Evolutionary conservation across 1,139 yeast species (phyloP).

Genomic region (Magnusiomyces tetraspermus): DNA sequence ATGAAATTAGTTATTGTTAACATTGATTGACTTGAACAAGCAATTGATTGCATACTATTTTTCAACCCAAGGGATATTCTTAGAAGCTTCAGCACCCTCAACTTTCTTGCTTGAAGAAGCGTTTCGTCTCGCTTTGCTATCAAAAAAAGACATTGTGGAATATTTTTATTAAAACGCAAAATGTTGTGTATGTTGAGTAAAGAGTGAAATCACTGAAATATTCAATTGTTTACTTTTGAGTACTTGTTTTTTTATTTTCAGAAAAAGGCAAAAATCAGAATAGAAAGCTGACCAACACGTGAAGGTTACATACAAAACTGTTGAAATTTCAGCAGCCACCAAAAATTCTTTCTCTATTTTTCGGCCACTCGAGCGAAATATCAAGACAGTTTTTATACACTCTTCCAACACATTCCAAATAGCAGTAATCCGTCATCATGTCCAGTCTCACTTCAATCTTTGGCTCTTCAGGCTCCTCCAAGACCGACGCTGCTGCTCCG

Average conservation of each 20-base stretch:
- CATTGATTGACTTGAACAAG: background rate
- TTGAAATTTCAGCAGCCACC: background rate
- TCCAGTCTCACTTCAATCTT: slow-evolving; percentile 34
- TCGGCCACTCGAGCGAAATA: background rate
- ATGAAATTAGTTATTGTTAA: background rate
- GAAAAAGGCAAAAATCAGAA: background rate
- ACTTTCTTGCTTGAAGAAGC: slow-evolving; percentile 7
- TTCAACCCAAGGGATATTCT: slow-evolving; percentile 56
- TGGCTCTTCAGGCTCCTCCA: slow-evolving; percentile 31
- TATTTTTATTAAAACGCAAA: no score
- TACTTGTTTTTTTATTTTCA: background rate
- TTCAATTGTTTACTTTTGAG: no score
- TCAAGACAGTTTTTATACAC: background rate
- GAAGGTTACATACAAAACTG: background rate
- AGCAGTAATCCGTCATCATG: slow-evolving; percentile 13
- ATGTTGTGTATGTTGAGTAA: no score
- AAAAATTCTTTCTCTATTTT: background rate
- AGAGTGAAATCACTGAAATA: no score
- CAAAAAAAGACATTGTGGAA: slow-evolving; percentile 15
- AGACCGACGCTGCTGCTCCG: slow-evolving; percentile 22
- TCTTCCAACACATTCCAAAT: background rate
- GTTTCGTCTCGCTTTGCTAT: slow-evolving; percentile 12
- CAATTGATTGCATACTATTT: slow-evolving; percentile 41
- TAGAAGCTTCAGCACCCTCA: slow-evolving; percentile 1
- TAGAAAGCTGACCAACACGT: background rate